phyloP scores from a whole-genome alignment of 306 rosid species.

The Astragalus glycyphyllos region DNA sequence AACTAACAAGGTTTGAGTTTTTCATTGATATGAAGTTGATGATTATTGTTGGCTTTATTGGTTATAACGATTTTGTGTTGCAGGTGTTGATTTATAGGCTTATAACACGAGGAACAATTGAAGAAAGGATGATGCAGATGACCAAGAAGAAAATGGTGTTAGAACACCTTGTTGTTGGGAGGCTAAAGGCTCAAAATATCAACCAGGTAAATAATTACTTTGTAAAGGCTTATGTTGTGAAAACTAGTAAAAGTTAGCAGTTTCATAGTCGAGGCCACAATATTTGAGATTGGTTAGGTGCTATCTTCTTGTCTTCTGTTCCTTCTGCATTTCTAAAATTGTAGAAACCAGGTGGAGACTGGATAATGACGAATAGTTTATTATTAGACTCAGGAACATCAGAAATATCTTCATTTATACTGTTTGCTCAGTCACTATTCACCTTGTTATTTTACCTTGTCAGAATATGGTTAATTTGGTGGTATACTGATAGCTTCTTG shows the following conservation, averaged over 20 bases:
- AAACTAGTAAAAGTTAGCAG: conserved; percentile 16
- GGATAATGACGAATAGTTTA: conserved; percentile 20
- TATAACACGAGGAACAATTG: conserved; percentile 90
- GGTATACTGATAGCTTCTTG: too few species aligned
- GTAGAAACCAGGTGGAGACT: conserved; percentile 19
- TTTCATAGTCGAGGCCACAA: conserved; percentile 29
- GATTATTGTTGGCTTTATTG: conserved; percentile 29
- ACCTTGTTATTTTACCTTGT: conserved; percentile 17
- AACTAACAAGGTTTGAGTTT: conserved; percentile 82
- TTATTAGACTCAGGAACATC: conserved; percentile 15
- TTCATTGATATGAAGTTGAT: conserved; percentile 28
- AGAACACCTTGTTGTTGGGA: conserved; percentile 98
- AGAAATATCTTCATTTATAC: not conserved
- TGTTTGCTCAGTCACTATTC: conserved; percentile 23
- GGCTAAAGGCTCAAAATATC: conserved; percentile 90
- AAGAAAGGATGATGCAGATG: conserved; percentile 99
- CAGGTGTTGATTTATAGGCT: conserved; percentile 98
- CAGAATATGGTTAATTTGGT: conserved; percentile 13
- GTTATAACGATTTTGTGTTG: conserved; percentile 43
- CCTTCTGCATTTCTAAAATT: conserved; percentile 21
- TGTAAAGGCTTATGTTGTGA: conserved; percentile 33
- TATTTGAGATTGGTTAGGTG: not conserved
- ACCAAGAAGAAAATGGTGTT: conserved; percentile 99
- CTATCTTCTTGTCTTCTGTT: conserved; percentile 11
- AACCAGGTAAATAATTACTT: conserved; percentile 74